phyloP scores from a whole-genome alignment of 352 stramenopile species.

The Phytophthora constricta region DNA sequence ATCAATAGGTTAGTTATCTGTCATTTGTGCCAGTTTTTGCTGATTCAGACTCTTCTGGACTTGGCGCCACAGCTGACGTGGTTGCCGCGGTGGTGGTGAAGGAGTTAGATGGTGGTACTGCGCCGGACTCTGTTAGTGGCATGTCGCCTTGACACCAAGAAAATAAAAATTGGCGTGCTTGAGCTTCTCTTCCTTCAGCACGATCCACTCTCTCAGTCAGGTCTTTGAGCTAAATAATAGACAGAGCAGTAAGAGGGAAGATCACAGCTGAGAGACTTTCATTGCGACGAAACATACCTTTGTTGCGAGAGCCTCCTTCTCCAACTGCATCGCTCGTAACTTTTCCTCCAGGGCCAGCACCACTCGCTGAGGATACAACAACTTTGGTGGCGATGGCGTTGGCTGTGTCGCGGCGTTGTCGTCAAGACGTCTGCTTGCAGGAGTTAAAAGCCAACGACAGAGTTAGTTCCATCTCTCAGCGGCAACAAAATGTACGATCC shows the following conservation, averaged over 20 bases:
- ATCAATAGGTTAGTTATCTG: conserved; percentile 26
- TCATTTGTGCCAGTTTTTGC: conserved; percentile 14
- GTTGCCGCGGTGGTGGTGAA: neutral
- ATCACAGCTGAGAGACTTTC: neutral
- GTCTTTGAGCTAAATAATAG: conserved; percentile 34
- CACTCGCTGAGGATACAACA: conserved; percentile 49
- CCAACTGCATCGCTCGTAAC: conserved; percentile 37
- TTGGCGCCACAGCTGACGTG: neutral
- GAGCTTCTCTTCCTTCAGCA: conserved; percentile 46
- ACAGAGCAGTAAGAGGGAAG: conserved; percentile 7
- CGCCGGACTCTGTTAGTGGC: neutral
- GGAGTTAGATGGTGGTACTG: neutral
- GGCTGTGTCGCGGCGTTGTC: conserved; percentile 36
- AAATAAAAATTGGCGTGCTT: conserved; percentile 51
- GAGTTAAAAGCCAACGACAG: neutral
- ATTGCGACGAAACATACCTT: conserved; percentile 26
- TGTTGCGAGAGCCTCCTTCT: conserved; percentile 50
- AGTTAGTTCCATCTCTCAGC: conserved; percentile 8
- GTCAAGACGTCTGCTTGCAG: conserved; percentile 30
- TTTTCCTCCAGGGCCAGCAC: conserved; percentile 52
- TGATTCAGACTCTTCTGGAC: neutral
- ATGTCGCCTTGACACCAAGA: conserved; percentile 46
- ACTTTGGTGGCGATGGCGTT: conserved; percentile 35
- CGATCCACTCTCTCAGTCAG: conserved; percentile 41
- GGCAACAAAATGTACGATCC: conserved; percentile 62